A percentile compares a stretch with the other conserved stretches of the same genome.
These are phyloP conservation scores for grape (Vitis vinifera) DNA, from an alignment of 164 flowering plant genomes.

Conservation along the genomic window ASM3070453v1 NC_081823.1:2412501-2413000, in stretches of 20 bases:
- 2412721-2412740: constrained; percentile 26
- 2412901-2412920: constrained; percentile 83
- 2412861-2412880: constrained; percentile 22
- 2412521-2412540: constrained; percentile 22
- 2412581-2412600: constrained; percentile 23
- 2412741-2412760: constrained; percentile 19
- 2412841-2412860: constrained; percentile 16
- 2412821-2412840: constrained; percentile 11
- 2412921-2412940: constrained; percentile 67
- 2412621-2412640: constrained; percentile 55
- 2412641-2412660: constrained; percentile 64
- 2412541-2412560: constrained; percentile 58
- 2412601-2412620: constrained; percentile 22
- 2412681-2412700: constrained; percentile 41
- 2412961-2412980: constrained; percentile 16
- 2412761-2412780: constrained; percentile 6
- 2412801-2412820: constrained; percentile 15
- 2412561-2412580: constrained; percentile 29
- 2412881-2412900: constrained; percentile 55
- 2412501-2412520: constrained; percentile 30
- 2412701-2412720: constrained; percentile 24
- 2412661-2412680: constrained; percentile 64
- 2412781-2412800: constrained; percentile 1
- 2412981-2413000: constrained; percentile 17
- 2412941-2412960: constrained; percentile 16